Percentiles rank a stretch among this genome's conserved stretches.
Evolutionary conservation across 495 filamentous ascomycete genomes (phyloP).

Genomic region (Penicillium tannophilum): DNA sequence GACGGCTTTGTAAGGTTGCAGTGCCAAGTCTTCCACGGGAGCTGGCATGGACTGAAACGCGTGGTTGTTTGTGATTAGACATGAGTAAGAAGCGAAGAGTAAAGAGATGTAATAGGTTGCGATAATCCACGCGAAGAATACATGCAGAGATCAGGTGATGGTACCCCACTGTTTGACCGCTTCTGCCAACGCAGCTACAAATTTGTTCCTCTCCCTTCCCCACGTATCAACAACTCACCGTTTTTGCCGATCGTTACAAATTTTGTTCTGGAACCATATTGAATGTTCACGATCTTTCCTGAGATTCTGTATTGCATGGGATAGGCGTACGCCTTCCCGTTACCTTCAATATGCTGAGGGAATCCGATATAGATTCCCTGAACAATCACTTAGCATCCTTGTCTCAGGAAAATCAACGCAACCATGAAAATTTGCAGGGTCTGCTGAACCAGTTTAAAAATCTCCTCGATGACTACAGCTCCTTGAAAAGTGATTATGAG

Average conservation of each 20-base stretch:
- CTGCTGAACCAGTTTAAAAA: slow-evolving; percentile 41
- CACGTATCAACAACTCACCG: slow-evolving; percentile 1
- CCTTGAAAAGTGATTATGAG: slow-evolving; percentile 58
- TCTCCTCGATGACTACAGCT: slow-evolving; percentile 53
- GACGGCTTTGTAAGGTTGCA: slow-evolving; percentile 33
- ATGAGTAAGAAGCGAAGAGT: neutral
- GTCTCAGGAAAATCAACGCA: slow-evolving; percentile 32
- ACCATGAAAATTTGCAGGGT: slow-evolving; percentile 39
- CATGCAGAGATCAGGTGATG: slow-evolving; percentile 6
- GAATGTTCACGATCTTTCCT: slow-evolving; percentile 12
- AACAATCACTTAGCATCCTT: slow-evolving; percentile 30
- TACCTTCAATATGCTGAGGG: slow-evolving; percentile 37
- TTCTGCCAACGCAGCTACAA: slow-evolving; percentile 17
- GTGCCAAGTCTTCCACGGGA: slow-evolving; percentile 25
- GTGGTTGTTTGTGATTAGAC: neutral
- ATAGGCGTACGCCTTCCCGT: slow-evolving; percentile 28
- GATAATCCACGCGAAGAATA: neutral
- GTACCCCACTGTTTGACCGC: slow-evolving; percentile 14
- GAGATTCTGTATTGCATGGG: slow-evolving; percentile 14
- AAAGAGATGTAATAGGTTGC: neutral
- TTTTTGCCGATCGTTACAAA: neutral
- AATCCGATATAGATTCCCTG: slow-evolving; percentile 42
- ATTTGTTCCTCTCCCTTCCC: slow-evolving; percentile 17
- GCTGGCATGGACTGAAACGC: neutral
- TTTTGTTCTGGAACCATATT: slow-evolving; percentile 5